Conservation (phyloP, 139 green algal genomes). For the Gonium pectorale region DNA sequence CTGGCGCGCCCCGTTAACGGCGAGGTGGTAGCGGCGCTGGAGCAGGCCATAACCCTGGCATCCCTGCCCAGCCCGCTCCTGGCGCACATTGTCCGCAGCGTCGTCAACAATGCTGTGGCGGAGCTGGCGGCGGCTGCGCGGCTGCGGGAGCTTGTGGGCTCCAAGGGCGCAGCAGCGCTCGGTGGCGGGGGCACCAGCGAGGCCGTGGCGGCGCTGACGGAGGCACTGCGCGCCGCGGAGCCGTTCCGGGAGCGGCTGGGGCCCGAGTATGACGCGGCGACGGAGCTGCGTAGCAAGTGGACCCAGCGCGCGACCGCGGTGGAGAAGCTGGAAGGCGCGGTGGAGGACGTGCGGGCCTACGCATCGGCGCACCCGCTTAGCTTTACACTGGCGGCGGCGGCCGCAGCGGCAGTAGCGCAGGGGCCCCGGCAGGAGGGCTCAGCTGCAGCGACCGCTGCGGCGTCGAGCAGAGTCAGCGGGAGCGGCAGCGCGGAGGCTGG, state of each 20-base stretch:
- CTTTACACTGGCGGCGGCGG: background rate
- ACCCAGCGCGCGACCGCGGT: conserved; percentile 60
- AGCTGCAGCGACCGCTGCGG: background rate
- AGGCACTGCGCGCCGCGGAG: conserved; percentile 64
- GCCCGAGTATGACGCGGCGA: conserved; percentile 61
- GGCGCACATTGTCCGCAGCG: background rate
- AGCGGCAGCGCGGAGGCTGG: background rate
- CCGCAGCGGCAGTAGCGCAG: background rate
- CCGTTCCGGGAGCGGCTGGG: conserved; percentile 63
- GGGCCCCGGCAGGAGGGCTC: background rate
- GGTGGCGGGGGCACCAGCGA: conserved; percentile 32
- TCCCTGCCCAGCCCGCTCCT: conserved; percentile 47
- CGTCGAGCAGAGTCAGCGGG: background rate
- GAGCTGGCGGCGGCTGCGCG: conserved; percentile 69
- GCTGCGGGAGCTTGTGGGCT: conserved; percentile 66
- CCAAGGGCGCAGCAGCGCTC: conserved; percentile 9
- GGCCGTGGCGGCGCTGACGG: conserved; percentile 57
- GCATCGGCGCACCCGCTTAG: conserved; percentile 1
- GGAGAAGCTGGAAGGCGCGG: conserved; percentile 64
- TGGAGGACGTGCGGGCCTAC: conserved; percentile 60
- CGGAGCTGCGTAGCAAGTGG: conserved; percentile 66
- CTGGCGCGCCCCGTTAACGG: conserved; percentile 44
- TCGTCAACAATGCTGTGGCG: conserved; percentile 35
- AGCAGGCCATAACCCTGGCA: conserved; percentile 60
- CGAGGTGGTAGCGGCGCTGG: conserved; percentile 59